Evolutionary conservation across 345 rosid species (phyloP).

Genomic region (Aethionema arabicum): DNA sequence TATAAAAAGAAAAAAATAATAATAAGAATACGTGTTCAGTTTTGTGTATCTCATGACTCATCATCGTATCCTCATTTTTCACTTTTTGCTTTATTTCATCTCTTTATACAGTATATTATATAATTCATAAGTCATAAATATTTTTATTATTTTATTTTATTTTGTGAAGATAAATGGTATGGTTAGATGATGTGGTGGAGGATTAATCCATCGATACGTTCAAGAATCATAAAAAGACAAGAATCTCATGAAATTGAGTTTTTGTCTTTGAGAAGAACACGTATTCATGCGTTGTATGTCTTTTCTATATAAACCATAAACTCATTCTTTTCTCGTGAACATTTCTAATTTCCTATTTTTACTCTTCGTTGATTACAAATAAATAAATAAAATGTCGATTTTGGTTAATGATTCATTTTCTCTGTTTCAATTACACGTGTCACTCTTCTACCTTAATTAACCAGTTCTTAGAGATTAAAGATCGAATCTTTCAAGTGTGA

Average conservation of each 20-base stretch:
- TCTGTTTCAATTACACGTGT: background rate
- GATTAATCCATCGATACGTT: slow-evolving; percentile 4
- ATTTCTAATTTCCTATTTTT: background rate
- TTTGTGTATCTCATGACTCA: no score
- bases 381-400: slow-evolving; percentile 9
- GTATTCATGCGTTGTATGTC: slow-evolving; percentile 5
- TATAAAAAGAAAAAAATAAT: no score
- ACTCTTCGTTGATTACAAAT: background rate
- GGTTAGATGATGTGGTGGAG: no score
- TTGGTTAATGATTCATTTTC: background rate
- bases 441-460: background rate
- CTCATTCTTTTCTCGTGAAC: slow-evolving; percentile 33
- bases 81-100: no score
- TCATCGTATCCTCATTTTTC: no score
- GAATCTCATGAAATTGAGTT: slow-evolving; percentile 26
- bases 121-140: no score
- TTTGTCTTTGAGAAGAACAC: slow-evolving; percentile 10
- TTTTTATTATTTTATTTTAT: no score
- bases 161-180: no score
- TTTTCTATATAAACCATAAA: background rate
- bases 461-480: background rate
- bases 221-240: slow-evolving; percentile 26
- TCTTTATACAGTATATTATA: no score
- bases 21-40: no score
- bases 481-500: background rate